These are phyloP conservation scores for Hygrophoropsis aurantiaca DNA, from an alignment of 768 basidiomycete genomes.

Conservation along the genomic window DNA sequence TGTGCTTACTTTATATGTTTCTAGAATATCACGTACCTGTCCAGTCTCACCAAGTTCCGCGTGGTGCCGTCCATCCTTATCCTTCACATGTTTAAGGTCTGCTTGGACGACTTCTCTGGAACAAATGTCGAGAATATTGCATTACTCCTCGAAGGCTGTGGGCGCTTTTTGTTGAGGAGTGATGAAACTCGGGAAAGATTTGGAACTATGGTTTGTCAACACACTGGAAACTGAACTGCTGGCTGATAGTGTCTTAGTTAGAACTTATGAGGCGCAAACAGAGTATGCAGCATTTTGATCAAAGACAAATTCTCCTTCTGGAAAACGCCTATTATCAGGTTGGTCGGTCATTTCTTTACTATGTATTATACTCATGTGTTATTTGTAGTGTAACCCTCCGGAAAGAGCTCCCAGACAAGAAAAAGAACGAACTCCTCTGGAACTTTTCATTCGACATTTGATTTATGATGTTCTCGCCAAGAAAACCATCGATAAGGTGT, in stretches of 20 bases:
- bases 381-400: conserved; percentile 87
- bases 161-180: conserved; percentile 83
- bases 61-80: conserved; percentile 91
- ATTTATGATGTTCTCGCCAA: conserved; percentile 91
- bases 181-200: conserved; percentile 89
- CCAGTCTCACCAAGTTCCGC: conserved; percentile 93
- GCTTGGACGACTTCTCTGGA: conserved; percentile 91
- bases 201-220: conserved; percentile 70
- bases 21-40: conserved; percentile 85
- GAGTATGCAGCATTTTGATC: conserved; percentile 89
- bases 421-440: conserved; percentile 82
- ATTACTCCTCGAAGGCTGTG: conserved; percentile 89
- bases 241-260: conserved; percentile 46
- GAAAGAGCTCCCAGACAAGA: conserved; percentile 85
- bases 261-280: conserved; percentile 96
- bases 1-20: background rate
- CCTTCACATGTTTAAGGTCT: conserved; percentile 95
- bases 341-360: conserved; percentile 8
- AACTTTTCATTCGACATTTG: conserved; percentile 94
- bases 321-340: conserved; percentile 99
- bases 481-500: conserved; percentile 93
- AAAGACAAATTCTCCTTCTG: conserved; percentile 81
- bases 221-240: background rate
- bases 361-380: conserved; percentile 5
- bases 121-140: conserved; percentile 94